phyloP scores from a whole-genome alignment of 495 filamentous ascomycete genomes.

The Daldinia loculata region DNA sequence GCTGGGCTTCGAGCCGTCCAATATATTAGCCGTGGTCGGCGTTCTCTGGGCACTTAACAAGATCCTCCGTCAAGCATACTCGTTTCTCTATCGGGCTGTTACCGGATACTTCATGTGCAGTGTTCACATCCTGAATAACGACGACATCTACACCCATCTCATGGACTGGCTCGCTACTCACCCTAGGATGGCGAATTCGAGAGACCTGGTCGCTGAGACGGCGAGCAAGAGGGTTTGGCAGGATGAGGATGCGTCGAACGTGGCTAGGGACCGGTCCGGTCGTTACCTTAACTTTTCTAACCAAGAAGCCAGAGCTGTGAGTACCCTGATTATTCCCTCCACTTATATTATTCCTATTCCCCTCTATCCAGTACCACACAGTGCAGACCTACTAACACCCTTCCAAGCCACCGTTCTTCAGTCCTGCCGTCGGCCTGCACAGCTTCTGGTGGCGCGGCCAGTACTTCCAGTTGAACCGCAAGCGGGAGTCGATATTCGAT shows the following conservation, averaged over 20 bases:
- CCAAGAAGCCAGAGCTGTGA: conserved; percentile 50
- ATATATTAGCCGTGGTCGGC: conserved; percentile 48
- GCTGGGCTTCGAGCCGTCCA: conserved; percentile 52
- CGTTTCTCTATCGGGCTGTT: conserved; percentile 42
- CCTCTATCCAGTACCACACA: not conserved
- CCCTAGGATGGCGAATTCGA: conserved; percentile 59
- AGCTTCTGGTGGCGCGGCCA: conserved; percentile 53
- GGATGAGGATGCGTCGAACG: conserved; percentile 52
- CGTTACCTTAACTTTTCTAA: conserved; percentile 56
- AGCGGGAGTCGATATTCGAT: conserved; percentile 47
- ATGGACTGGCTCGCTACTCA: conserved; percentile 69
- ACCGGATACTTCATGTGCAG: conserved; percentile 61
- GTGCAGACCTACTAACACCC: conserved; percentile 24
- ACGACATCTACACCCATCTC: conserved; percentile 68
- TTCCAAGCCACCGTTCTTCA: conserved; percentile 43
- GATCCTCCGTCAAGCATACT: conserved; percentile 45
- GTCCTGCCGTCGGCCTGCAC: conserved; percentile 52
- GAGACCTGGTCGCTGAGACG: conserved; percentile 67
- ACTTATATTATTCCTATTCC: not conserved
- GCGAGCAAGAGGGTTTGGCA: conserved; percentile 61
- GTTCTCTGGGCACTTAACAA: conserved; percentile 53
- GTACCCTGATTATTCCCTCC: not conserved
- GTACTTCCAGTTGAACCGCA: conserved; percentile 52
- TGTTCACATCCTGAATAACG: conserved; percentile 63
- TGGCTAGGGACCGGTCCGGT: conserved; percentile 47